Conservation (phyloP, 768 basidiomycete genomes). For the Suillus variegatus region DNA sequence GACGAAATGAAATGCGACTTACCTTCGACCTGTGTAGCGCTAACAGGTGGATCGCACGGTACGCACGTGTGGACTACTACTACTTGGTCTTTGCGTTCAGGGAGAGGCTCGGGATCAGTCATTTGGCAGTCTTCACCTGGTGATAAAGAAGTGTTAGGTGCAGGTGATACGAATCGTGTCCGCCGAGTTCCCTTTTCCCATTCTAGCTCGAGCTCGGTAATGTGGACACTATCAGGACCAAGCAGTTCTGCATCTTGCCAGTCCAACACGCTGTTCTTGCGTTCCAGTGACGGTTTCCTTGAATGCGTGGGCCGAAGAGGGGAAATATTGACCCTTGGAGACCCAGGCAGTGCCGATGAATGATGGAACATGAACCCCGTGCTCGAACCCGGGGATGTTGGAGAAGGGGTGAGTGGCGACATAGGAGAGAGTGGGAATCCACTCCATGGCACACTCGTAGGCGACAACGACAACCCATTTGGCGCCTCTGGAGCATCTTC, state of each 20-base stretch:
- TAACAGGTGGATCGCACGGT: slow-evolving; percentile 62
- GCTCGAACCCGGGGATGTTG: slow-evolving; percentile 17
- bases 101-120: neutral
- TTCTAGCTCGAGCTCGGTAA: slow-evolving; percentile 42
- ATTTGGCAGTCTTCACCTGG: slow-evolving; percentile 11
- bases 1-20: slow-evolving; percentile 18
- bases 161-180: slow-evolving; percentile 11
- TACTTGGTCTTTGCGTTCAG: slow-evolving; percentile 19
- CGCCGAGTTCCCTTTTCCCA: slow-evolving; percentile 26
- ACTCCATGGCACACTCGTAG: slow-evolving; percentile 4
- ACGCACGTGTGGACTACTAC: slow-evolving; percentile 66
- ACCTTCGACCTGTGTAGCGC: slow-evolving; percentile 74
- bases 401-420: slow-evolving; percentile 21
- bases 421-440: slow-evolving; percentile 17
- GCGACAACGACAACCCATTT: neutral
- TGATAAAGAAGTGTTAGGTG: neutral
- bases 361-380: slow-evolving; percentile 15
- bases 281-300: neutral
- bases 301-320: slow-evolving; percentile 4
- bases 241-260: slow-evolving; percentile 49
- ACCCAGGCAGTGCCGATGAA: slow-evolving; percentile 14
- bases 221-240: slow-evolving; percentile 46
- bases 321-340: slow-evolving; percentile 4
- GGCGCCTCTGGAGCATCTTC: slow-evolving; percentile 26
- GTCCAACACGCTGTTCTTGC: slow-evolving; percentile 26